Base-by-base conservation (phyloP, 805 yeast genomes). In the Saccharomycopsis lassenensis region DNA sequence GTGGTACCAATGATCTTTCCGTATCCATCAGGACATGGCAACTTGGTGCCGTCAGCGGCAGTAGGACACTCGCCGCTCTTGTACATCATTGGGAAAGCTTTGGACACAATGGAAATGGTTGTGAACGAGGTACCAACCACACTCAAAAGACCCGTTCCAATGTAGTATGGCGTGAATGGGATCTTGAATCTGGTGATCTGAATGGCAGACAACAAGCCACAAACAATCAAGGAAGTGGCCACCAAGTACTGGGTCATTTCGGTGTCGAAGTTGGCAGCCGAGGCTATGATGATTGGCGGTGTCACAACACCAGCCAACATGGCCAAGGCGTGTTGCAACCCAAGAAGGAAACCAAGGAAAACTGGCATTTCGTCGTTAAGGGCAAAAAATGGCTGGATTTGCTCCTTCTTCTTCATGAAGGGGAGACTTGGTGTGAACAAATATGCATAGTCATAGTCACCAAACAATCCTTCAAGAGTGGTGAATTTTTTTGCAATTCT, bases 51-150 rank as follows among this genome's bases (percentile, higher is more conserved):
- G 44, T 73, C 78, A 3, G 67, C 65, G 23, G 61, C 77, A 3
- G 54, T 46, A 1, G 79, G 77, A 59, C 95, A 83, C 33, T 54
- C 59, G 4, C 94, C 94, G 30, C 61, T 64, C 3, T 51, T 48
- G 61, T 87, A 86, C 93, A 86, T 81, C 63, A 77, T 62, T 14
- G 94, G 87, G 46, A 86, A 60, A 2, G 86, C 80, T 25, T 74
- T 77, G 11, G 71, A 51, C 36, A 83, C 91, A 49, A 86, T 79
- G 18, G 89, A 68, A 50, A 86, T 80, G 18, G 94, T 84, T 10
- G 94, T 84, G 55, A 86, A 86, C 1, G 93, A 78, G 8, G 94
- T 82, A 47, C 95, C 96, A 15, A 85, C 93, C 26, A 86, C 94
- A 7, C 93, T 81, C 32, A 87, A 65, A 49, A 85, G 59, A 24